Conservation (phyloP, 2,329 filamentous ascomycete genomes). For the Alternaria panax region DNA sequence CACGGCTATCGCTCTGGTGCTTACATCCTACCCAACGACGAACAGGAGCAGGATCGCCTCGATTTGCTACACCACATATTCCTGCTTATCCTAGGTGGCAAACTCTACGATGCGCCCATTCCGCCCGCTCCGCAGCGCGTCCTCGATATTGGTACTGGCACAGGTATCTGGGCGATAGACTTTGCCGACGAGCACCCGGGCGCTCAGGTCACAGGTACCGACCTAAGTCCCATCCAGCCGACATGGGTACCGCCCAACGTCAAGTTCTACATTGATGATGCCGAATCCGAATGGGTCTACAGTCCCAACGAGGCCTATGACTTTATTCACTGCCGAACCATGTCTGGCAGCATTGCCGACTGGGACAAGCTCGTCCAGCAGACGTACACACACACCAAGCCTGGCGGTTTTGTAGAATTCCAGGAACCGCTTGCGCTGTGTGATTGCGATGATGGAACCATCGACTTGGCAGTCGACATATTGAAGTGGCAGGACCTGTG, state of each 20-base stretch:
- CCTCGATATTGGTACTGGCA: slow-evolving; percentile 52
- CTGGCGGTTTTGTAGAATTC: slow-evolving; percentile 48
- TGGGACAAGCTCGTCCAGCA: slow-evolving; percentile 42
- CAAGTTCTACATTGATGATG: slow-evolving; percentile 54
- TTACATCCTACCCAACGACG: slow-evolving; percentile 50
- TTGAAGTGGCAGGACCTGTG: slow-evolving; percentile 40
- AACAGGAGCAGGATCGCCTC: slow-evolving; percentile 49
- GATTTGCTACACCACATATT: slow-evolving; percentile 51
- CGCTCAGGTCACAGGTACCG: slow-evolving; percentile 47
- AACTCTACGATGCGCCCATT: slow-evolving; percentile 47
- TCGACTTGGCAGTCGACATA: slow-evolving; percentile 33
- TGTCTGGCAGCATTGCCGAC: slow-evolving; percentile 42
- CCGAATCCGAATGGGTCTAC: slow-evolving; percentile 51
- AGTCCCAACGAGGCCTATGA: slow-evolving; percentile 44
- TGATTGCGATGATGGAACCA: slow-evolving; percentile 42
- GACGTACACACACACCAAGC: slow-evolving; percentile 36
- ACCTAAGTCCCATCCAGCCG: slow-evolving; percentile 50
- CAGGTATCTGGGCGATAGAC: slow-evolving; percentile 52
- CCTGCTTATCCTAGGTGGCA: slow-evolving; percentile 45
- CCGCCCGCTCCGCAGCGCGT: slow-evolving; percentile 29
- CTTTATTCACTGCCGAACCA: slow-evolving; percentile 44
- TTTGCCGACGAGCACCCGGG: slow-evolving; percentile 48
- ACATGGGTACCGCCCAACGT: slow-evolving; percentile 51
- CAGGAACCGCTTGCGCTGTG: slow-evolving; percentile 46
- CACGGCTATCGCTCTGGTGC: slow-evolving; percentile 47